Evolutionary conservation across 306 rosid genomes (phyloP).

Genomic region (Glycine latifolia): DNA sequence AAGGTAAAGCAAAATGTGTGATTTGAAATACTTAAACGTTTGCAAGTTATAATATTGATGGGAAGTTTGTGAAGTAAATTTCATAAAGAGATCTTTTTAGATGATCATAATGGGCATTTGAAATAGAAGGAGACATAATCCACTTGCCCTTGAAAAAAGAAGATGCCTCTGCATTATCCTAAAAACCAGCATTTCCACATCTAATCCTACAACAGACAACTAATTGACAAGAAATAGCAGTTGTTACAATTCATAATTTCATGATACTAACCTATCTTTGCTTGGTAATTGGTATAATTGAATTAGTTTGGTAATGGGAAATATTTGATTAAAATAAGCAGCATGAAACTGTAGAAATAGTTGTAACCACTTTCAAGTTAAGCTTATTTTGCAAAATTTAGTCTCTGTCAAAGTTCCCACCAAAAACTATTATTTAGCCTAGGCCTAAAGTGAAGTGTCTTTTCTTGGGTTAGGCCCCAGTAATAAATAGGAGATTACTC

Average conservation of each 20-base stretch:
- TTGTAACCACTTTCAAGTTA: conserved; percentile 49
- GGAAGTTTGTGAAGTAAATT: conserved; percentile 60
- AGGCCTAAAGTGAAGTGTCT: neutral
- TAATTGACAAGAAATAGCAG: conserved; percentile 66
- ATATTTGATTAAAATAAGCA: conserved; percentile 42
- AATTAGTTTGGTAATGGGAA: conserved; percentile 38
- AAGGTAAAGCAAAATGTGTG: conserved; percentile 56
- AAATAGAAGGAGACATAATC: conserved; percentile 77
- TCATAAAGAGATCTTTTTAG: conserved; percentile 55
- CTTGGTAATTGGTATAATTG: conserved; percentile 46
- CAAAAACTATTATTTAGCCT: conserved; percentile 33
- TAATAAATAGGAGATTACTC: conserved; percentile 22
- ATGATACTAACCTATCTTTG: conserved; percentile 33
- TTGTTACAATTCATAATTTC: conserved; percentile 45
- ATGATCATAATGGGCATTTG: conserved; percentile 64
- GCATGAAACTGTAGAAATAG: conserved; percentile 50
- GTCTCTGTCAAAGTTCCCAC: conserved; percentile 50
- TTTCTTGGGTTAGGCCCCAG: conserved; percentile 37
- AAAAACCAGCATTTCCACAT: conserved; percentile 53
- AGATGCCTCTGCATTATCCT: conserved; percentile 64
- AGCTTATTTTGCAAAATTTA: conserved; percentile 29
- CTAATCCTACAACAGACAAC: conserved; percentile 60
- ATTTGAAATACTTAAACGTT: conserved; percentile 43
- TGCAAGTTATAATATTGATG: conserved; percentile 48
- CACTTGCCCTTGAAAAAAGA: conserved; percentile 69